phyloP scores from a whole-genome alignment of 2,329 filamentous ascomycete genomes.

The Cladophialophora yegresii region DNA sequence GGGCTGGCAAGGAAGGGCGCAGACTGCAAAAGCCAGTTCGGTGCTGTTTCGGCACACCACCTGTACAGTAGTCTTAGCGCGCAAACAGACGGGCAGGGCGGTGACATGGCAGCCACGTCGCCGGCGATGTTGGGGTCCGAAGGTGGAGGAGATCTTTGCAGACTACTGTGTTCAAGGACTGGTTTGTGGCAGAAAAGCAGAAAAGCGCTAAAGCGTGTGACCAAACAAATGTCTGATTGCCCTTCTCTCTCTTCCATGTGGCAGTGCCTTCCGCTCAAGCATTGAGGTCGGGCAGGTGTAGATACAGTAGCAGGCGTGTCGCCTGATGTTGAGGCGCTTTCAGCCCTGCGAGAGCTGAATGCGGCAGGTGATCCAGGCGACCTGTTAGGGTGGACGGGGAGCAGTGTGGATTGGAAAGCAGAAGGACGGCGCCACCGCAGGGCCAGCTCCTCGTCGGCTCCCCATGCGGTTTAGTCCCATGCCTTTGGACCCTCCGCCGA shows the following conservation, averaged over 20 bases:
- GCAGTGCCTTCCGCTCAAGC: background rate
- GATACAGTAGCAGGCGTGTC: background rate
- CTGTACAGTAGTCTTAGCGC: background rate
- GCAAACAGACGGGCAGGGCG: background rate
- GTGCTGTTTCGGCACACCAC: background rate
- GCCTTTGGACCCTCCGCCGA: background rate
- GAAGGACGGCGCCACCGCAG: conserved; percentile 1
- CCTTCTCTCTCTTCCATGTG: background rate
- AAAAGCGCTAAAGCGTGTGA: background rate
- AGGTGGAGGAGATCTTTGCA: background rate
- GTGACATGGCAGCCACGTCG: background rate
- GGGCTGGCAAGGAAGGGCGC: background rate
- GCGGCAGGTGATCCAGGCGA: background rate
- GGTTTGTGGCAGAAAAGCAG: background rate
- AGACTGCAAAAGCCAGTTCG: conserved; percentile 4
- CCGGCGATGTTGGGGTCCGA: background rate
- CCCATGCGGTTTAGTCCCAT: conserved; percentile 6
- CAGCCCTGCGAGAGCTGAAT: conserved; percentile 12
- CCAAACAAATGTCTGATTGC: background rate
- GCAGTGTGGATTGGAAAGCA: background rate
- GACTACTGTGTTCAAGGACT: background rate
- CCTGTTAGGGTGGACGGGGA: conserved; percentile 2
- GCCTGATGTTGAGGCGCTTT: background rate
- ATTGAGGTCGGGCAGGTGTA: background rate
- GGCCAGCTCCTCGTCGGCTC: background rate